Base-by-base conservation (phyloP, 768 basidiomycete species). In the Lyophyllum shimeji region DNA sequence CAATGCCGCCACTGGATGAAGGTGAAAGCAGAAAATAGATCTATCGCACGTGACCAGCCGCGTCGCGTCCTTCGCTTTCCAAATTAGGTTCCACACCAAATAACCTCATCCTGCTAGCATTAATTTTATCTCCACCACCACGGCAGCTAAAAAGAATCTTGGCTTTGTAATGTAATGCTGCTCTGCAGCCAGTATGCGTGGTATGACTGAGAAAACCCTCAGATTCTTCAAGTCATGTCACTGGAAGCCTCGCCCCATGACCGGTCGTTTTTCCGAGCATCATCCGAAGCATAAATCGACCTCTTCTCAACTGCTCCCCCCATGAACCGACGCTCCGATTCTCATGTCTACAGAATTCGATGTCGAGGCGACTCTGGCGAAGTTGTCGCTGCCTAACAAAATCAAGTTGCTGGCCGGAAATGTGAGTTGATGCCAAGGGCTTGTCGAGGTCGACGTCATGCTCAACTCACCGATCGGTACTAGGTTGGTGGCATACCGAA, bases 401-500 rank as follows among this genome's bases (percentile, higher is more conserved):
- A 74, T 80, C 60, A 77, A 77, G 54, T 69, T 81, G 24, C 68
- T 81, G 20, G 65, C 72, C 40, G 79, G 78, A 43, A 59, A 67
- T 42, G 79, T 37, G 34, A 37, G 34, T 78, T 52, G 58, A 68
- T 56, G 37, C 39, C 9, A 5, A 29, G 9, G 12, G 21, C 46
- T 21, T 7, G 13, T 40, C 11, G 34, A 39, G 17, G 8, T 49
- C 15, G 20, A n/a, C 47, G 11, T 25, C 18, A 27, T 33, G 34
- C 29, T 56, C 12, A 40, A 21, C 12, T 50, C 12, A 50, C 18
- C 29, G 29, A 29, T 29, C n/a, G n/a, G 47, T 9, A 25, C 55
- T 79, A 78, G 79, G 75, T 42, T 78, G 74, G 77, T 80, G 78
- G 79, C 74, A 78, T 45, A 80, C 79, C 2, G 66, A 75, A 44